Evolutionary conservation across 768 basidiomycete species (phyloP).

Genomic region (Lactarius akahatsu): DNA sequence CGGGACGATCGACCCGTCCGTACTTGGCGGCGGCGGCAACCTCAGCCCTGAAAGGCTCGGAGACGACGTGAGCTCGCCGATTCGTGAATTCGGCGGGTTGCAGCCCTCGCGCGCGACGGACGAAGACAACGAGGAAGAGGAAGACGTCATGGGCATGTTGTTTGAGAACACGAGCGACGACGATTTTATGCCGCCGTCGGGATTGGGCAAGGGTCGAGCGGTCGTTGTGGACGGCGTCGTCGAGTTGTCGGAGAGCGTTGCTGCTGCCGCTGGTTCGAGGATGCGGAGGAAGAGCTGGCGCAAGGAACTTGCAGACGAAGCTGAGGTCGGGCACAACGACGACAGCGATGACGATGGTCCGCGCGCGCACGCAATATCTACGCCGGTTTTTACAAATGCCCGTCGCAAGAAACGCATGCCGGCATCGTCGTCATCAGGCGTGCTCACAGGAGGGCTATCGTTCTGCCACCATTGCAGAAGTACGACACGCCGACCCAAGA

Average conservation of each 20-base stretch:
- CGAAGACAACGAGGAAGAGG: conserved; percentile 9
- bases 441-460: not conserved
- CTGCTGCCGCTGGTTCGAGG: not conserved
- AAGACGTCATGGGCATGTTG: conserved; percentile 7
- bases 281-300: conserved; percentile 20
- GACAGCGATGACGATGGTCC: not conserved
- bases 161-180: not conserved
- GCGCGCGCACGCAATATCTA: not conserved
- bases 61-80: not conserved
- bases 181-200: not conserved
- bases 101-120: not conserved
- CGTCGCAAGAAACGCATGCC: not conserved
- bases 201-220: not conserved
- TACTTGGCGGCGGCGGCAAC: conserved; percentile 18
- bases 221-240: not conserved
- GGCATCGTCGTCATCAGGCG: not conserved
- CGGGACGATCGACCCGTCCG: conserved; percentile 28
- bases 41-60: conserved; percentile 6
- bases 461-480: conserved; percentile 28
- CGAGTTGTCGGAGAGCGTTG: not conserved
- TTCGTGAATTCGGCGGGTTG: not conserved
- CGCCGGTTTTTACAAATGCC: not conserved
- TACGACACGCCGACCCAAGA: conserved; percentile 15
- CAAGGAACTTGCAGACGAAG: conserved; percentile 12
- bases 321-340: not conserved